phyloP scores from a whole-genome alignment of 2,329 filamentous ascomycete genomes.

The Alternaria angustiovoidea region DNA sequence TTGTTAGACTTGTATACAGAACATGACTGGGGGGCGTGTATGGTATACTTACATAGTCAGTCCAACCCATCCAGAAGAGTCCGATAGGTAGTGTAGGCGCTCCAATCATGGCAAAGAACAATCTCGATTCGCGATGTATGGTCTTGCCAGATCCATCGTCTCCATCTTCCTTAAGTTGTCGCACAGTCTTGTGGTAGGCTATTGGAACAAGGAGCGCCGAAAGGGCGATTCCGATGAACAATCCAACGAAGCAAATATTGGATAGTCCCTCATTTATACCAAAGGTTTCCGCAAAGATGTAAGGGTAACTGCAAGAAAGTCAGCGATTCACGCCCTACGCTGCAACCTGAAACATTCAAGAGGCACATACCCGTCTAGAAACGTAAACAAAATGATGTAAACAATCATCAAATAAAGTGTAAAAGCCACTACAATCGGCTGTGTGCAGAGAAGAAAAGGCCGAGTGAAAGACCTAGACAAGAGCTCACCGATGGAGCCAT shows the following conservation, averaged over 20 bases:
- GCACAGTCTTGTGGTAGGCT: slow-evolving; percentile 44
- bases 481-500: slow-evolving; percentile 47
- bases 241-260: slow-evolving; percentile 59
- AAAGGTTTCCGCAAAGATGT: not conserved
- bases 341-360: not conserved
- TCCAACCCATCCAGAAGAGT: slow-evolving; percentile 69
- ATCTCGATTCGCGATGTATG: slow-evolving; percentile 62
- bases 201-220: slow-evolving; percentile 54
- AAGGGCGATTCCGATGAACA: slow-evolving; percentile 54
- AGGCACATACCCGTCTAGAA: slow-evolving; percentile 59
- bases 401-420: slow-evolving; percentile 62
- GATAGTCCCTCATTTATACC: not conserved
- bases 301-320: not conserved
- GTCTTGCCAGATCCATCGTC: slow-evolving; percentile 47
- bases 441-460: slow-evolving; percentile 53
- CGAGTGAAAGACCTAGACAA: slow-evolving; percentile 48
- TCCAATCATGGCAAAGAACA: slow-evolving; percentile 62
- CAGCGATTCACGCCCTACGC: not conserved
- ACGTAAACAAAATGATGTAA: slow-evolving; percentile 64
- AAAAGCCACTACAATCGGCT: slow-evolving; percentile 59
- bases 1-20: not conserved
- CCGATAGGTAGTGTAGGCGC: slow-evolving; percentile 60
- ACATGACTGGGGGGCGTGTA: not conserved
- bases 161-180: slow-evolving; percentile 43
- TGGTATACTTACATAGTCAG: slow-evolving; percentile 43